These are phyloP conservation scores for Geranium rotundifolium DNA, from an alignment of 345 rosid genomes.

Conservation along the genomic window DNA sequence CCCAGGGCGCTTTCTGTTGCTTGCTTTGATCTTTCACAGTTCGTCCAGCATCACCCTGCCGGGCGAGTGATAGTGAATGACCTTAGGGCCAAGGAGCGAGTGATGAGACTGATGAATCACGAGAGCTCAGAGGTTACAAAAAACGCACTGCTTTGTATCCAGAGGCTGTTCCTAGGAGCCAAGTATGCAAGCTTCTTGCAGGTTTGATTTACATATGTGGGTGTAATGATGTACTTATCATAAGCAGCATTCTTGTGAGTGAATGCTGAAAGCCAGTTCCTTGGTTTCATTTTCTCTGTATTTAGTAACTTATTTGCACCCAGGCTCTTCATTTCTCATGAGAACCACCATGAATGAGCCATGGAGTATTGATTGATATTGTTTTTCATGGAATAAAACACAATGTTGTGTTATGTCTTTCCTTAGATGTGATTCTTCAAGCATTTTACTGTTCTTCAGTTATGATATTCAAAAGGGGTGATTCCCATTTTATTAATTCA, in stretches of 20 bases:
- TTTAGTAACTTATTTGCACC: neutral
- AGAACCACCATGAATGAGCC: neutral
- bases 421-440: neutral
- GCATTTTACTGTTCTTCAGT: too few relatives aligned
- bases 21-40: slow-evolving; percentile 85
- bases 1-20: slow-evolving; percentile 72
- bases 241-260: neutral
- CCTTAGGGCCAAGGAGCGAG: slow-evolving; percentile 78
- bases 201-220: slow-evolving; percentile 22
- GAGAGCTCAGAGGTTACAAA: slow-evolving; percentile 75
- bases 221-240: neutral
- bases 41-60: slow-evolving; percentile 75
- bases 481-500: too few relatives aligned
- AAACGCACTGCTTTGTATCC: slow-evolving; percentile 67
- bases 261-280: neutral
- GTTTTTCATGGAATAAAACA: neutral
- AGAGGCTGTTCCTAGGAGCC: slow-evolving; percentile 82
- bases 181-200: slow-evolving; percentile 92
- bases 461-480: too few relatives aligned
- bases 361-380: too few relatives aligned
- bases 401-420: neutral
- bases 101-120: slow-evolving; percentile 79
- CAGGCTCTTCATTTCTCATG: neutral
- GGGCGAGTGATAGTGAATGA: slow-evolving; percentile 66
- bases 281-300: neutral